Conservation (phyloP, 257 asterid genomes). For the Vinca minor region DNA sequence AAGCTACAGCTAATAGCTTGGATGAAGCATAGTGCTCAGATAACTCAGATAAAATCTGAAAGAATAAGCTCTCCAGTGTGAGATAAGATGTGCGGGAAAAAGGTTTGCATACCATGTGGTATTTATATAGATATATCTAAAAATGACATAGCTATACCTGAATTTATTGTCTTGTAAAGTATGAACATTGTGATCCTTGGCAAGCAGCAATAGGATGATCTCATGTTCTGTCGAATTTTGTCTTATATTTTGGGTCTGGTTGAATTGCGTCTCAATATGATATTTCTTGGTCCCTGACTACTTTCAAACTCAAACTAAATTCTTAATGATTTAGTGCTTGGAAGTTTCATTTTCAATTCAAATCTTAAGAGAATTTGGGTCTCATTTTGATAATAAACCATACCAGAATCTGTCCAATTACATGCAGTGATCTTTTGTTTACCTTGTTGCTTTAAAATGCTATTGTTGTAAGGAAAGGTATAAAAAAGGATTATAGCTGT, state of each 20-base stretch:
- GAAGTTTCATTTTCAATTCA: too few relatives aligned
- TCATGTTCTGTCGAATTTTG: neutral
- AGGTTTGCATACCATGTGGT: neutral
- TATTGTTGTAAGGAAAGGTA: too few relatives aligned
- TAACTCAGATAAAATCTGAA: neutral
- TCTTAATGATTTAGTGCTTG: too few relatives aligned
- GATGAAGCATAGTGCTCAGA: neutral
- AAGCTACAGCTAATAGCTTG: constrained; percentile 4
- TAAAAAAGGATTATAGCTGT: too few relatives aligned
- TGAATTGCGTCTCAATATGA: too few relatives aligned
- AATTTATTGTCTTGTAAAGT: neutral
- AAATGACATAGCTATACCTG: neutral
- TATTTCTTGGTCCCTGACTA: too few relatives aligned
- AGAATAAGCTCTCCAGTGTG: neutral
- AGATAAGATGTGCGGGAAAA: neutral
- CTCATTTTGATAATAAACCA: too few relatives aligned
- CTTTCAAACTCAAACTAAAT: too few relatives aligned
- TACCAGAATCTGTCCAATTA: too few relatives aligned
- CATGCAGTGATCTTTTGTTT: too few relatives aligned
- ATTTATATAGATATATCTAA: neutral
- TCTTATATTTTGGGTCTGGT: neutral
- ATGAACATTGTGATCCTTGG: neutral
- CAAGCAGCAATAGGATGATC: neutral
- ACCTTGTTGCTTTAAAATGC: too few relatives aligned
- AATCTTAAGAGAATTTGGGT: too few relatives aligned